Evolutionary conservation across 306 rosid species (phyloP).

Genomic region (Canavalia ensiformis): DNA sequence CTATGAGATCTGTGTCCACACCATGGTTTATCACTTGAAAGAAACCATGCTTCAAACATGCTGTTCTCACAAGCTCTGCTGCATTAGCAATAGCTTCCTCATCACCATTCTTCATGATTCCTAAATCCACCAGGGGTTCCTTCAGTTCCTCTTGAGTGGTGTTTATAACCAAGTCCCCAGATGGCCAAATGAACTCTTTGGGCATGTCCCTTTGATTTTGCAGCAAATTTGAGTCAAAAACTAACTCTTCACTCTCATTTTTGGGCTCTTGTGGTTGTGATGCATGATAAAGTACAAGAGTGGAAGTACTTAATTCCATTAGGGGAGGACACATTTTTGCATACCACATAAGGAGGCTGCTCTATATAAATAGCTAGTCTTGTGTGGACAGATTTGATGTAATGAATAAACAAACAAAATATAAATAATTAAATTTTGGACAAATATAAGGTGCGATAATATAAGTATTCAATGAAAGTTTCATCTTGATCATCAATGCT

Average conservation of each 20-base stretch:
- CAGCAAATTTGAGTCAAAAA: slow-evolving; percentile 50
- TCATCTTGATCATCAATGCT: no score
- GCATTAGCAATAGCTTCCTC: slow-evolving; percentile 52
- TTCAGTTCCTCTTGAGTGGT: slow-evolving; percentile 57
- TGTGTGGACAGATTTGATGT: background rate
- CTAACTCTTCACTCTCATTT: slow-evolving; percentile 42
- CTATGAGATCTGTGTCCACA: slow-evolving; percentile 55
- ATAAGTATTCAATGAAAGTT: no score
- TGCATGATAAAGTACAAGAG: slow-evolving; percentile 42
- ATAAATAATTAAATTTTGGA: background rate
- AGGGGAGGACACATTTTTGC: slow-evolving; percentile 14
- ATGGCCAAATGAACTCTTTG: slow-evolving; percentile 67
- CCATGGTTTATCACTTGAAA: slow-evolving; percentile 82
- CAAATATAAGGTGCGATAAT: no score
- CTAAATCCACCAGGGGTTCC: slow-evolving; percentile 70
- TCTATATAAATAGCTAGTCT: slow-evolving; percentile 28
- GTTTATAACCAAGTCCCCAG: slow-evolving; percentile 44
- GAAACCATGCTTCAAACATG: slow-evolving; percentile 71
- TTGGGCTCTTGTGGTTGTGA: slow-evolving; percentile 25
- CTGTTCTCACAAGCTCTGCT: slow-evolving; percentile 56
- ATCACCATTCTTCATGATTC: slow-evolving; percentile 48
- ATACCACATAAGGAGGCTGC: background rate
- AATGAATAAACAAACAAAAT: background rate
- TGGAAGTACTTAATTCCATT: slow-evolving; percentile 49
- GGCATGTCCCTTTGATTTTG: slow-evolving; percentile 59